A percentile compares a stretch with the other conserved stretches of the same genome.
These are phyloP conservation scores for Penicillium odoratum DNA, from an alignment of 495 filamentous ascomycete genomes.

Conservation along the genomic window DNA sequence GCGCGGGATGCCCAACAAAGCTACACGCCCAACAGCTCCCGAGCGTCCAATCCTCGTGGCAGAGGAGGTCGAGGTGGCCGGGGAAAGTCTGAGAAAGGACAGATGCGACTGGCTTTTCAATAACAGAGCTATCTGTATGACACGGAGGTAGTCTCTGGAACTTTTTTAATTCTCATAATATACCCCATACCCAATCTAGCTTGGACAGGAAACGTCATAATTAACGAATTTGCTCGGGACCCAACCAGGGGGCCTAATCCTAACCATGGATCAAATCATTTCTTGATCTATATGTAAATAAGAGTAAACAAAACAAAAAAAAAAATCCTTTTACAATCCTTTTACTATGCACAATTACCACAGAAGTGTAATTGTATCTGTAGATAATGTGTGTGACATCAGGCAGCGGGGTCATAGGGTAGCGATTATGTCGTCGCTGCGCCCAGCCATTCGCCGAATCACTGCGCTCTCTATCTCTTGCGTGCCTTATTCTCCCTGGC, in stretches of 20 bases:
- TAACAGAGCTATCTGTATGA: background rate
- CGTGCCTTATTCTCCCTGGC: background rate
- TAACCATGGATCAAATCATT: background rate
- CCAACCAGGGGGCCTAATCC: background rate
- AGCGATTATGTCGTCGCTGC: background rate
- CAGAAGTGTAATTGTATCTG: background rate
- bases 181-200: background rate
- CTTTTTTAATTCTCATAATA: background rate
- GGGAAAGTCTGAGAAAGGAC: constrained; percentile 69
- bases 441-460: background rate
- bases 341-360: background rate
- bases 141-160: background rate
- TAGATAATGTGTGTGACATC: constrained; percentile 21
- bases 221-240: background rate
- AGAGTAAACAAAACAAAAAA: background rate
- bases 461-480: background rate
- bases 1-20: constrained; percentile 25
- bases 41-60: constrained; percentile 29
- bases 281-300: background rate
- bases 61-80: constrained; percentile 32
- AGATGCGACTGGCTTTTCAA: constrained; percentile 67
- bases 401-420: constrained; percentile 20
- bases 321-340: too few species aligned
- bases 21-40: constrained; percentile 21
- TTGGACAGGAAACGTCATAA: background rate